Conservation (phyloP, 495 filamentous ascomycete species). For the Podospora sp. region DNA sequence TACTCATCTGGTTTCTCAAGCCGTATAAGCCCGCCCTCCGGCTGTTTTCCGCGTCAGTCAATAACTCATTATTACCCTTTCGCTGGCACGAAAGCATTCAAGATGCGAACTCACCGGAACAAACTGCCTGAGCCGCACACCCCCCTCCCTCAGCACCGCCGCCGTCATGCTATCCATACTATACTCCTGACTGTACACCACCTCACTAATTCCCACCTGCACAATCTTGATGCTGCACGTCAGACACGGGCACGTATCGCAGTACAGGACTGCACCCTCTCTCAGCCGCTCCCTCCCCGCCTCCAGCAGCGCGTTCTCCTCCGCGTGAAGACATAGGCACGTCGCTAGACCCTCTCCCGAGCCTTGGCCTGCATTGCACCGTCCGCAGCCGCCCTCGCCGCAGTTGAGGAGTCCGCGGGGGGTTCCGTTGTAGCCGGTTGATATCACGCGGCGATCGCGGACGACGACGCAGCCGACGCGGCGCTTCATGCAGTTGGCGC, state of each 20-base stretch:
- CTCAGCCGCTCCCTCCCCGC: conserved; percentile 89
- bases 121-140: conserved; percentile 79
- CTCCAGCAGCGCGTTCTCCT: conserved; percentile 95
- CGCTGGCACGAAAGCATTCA: neutral
- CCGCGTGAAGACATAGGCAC: conserved; percentile 92
- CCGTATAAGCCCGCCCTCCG: conserved; percentile 56
- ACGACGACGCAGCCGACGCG: conserved; percentile 96
- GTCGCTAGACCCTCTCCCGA: conserved; percentile 76
- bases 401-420: conserved; percentile 85
- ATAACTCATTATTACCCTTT: neutral
- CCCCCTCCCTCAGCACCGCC: conserved; percentile 73
- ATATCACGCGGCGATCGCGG: conserved; percentile 81
- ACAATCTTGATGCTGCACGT: conserved; percentile 99
- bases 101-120: conserved; percentile 63
- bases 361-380: conserved; percentile 73
- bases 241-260: conserved; percentile 95
- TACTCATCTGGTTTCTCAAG: conserved; percentile 37
- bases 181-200: conserved; percentile 91
- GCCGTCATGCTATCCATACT: conserved; percentile 89
- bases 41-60: conserved; percentile 40
- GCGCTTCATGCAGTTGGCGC: conserved; percentile 98
- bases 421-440: conserved; percentile 97
- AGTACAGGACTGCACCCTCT: conserved; percentile 80
- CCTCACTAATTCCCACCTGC: conserved; percentile 92
- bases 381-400: conserved; percentile 86